Conservation (phyloP, 805 yeast species). For the Lipomyces sp. region DNA sequence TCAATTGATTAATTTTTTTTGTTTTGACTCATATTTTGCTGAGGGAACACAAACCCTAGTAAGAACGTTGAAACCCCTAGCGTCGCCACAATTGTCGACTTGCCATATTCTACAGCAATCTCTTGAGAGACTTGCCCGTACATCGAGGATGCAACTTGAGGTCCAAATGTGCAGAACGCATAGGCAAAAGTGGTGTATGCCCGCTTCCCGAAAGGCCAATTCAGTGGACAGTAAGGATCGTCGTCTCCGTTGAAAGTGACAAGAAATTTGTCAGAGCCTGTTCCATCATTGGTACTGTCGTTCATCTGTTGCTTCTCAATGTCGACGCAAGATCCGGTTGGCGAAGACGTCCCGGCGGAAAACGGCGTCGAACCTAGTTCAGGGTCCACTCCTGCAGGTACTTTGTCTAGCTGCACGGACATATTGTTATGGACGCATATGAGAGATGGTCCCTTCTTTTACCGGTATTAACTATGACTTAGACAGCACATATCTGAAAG, state of each 20-base stretch:
- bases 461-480: not conserved
- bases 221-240: slow-evolving; percentile 73
- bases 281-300: not conserved
- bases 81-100: slow-evolving; percentile 19
- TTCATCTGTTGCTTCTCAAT: slow-evolving; percentile 11
- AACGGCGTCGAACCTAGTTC: slow-evolving; percentile 2
- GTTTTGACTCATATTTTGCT: not conserved
- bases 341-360: slow-evolving; percentile 14
- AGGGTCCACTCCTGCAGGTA: not conserved
- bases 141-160: slow-evolving; percentile 58
- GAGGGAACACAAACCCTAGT: slow-evolving; percentile 21
- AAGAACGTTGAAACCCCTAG: slow-evolving; percentile 29
- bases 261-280: slow-evolving; percentile 14
- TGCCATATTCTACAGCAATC: slow-evolving; percentile 19
- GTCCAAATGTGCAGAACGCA: slow-evolving; percentile 51
- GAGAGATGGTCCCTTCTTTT: not conserved
- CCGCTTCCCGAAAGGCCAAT: slow-evolving; percentile 49
- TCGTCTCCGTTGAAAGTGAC: slow-evolving; percentile 72
- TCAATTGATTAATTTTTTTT: not conserved
- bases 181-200: slow-evolving; percentile 49
- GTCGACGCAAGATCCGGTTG: slow-evolving; percentile 17
- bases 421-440: not conserved
- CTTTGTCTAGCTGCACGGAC: not conserved
- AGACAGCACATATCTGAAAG: not conserved
- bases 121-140: slow-evolving; percentile 26